A percentile compares a stretch with the other conserved stretches of the same genome.
These are phyloP conservation scores for Takakia lepidozioides DNA, from an alignment of 225 moss, liverwort and hornwort species.

Conservation along the genomic window DNA sequence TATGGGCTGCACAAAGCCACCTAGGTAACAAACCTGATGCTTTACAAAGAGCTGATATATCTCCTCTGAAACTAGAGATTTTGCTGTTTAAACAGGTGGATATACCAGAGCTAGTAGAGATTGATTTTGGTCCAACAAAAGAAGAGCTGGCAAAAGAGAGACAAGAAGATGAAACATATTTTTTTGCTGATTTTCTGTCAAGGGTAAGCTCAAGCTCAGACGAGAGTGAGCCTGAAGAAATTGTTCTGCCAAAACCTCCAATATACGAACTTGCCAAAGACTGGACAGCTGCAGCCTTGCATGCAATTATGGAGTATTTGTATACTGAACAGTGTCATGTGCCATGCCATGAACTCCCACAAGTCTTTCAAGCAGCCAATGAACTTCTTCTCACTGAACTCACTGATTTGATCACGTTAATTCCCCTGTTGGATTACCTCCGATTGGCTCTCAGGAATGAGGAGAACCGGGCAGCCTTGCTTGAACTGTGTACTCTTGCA, in stretches of 20 bases:
- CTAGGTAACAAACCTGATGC: no score
- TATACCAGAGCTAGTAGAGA: no score
- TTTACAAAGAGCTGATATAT: no score
- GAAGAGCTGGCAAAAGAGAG: neutral
- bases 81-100: no score
- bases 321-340: no score
- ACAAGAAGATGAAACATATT: conserved; percentile 2
- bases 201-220: conserved; percentile 14
- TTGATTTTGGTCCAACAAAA: neutral
- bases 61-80: no score
- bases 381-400: conserved; percentile 28
- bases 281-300: no score
- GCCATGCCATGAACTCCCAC: conserved; percentile 10
- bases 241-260: conserved; percentile 5
- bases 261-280: conserved; percentile 18
- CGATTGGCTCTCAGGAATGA: conserved; percentile 13
- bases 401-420: conserved; percentile 17
- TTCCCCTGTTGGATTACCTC: conserved; percentile 19
- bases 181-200: conserved; percentile 21
- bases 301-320: no score
- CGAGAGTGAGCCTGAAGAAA: neutral
- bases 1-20: no score
- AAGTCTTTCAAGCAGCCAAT: conserved; percentile 34
- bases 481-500: conserved; percentile 16
- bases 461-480: conserved; percentile 11